Conservation (phyloP, 441 rosid genomes). For the Mallotus japonicus region DNA sequence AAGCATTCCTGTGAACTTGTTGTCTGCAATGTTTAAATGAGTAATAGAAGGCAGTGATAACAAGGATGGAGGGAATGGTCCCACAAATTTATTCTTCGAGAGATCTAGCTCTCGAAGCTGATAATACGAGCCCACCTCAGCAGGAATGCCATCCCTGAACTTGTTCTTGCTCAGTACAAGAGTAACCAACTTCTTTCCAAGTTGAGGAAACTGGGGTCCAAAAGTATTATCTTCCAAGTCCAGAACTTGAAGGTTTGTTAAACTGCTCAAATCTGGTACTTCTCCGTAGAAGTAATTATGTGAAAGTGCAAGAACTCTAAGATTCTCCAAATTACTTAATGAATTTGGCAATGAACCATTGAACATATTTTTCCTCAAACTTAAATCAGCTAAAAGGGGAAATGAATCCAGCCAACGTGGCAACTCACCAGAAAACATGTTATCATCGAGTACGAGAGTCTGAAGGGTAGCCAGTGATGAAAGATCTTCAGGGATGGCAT, state of each 20-base stretch:
- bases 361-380: constrained; percentile 65
- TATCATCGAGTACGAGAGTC: constrained; percentile 77
- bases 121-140: constrained; percentile 52
- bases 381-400: constrained; percentile 61
- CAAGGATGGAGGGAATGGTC: constrained; percentile 65
- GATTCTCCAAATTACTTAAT: constrained; percentile 56
- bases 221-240: constrained; percentile 82
- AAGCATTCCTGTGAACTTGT: constrained; percentile 85
- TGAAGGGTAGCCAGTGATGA: constrained; percentile 60
- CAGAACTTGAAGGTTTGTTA: constrained; percentile 84
- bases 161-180: constrained; percentile 74
- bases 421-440: constrained; percentile 64
- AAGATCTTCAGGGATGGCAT: constrained; percentile 61
- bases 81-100: constrained; percentile 70
- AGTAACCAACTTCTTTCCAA: constrained; percentile 66
- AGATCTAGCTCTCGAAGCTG: constrained; percentile 81
- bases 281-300: constrained; percentile 65
- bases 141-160: constrained; percentile 74
- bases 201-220: constrained; percentile 69
- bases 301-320: constrained; percentile 77
- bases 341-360: constrained; percentile 75
- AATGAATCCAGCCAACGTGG: constrained; percentile 65
- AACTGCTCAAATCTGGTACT: constrained; percentile 65
- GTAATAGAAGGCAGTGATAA: constrained; percentile 68
- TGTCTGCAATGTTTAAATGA: constrained; percentile 63